These are phyloP conservation scores for Lentinula boryana DNA, from an alignment of 768 basidiomycete species.

Conservation along the genomic window DNA sequence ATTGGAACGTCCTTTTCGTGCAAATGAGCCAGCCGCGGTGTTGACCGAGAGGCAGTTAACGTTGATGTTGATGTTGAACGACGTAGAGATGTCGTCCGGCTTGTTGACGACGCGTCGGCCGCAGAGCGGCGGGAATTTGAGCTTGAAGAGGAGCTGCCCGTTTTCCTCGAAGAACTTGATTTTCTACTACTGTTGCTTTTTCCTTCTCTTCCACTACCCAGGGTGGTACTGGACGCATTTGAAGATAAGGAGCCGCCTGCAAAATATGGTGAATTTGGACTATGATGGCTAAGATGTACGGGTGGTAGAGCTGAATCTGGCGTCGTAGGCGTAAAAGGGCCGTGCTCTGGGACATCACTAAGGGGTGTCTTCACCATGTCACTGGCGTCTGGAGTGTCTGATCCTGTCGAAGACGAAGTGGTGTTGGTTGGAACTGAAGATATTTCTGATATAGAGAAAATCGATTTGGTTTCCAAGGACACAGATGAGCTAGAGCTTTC, in stretches of 20 bases:
- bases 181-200: constrained; percentile 4
- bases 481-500: not conserved
- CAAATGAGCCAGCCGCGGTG: constrained; percentile 52
- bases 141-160: constrained; percentile 17
- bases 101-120: constrained; percentile 18
- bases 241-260: constrained; percentile 28
- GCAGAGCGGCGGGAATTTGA: constrained; percentile 15
- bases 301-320: constrained; percentile 2
- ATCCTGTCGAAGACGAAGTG: not conserved
- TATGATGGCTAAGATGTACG: not conserved
- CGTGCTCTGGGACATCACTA: constrained; percentile 26
- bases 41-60: constrained; percentile 34
- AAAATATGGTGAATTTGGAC: constrained; percentile 30
- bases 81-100: not conserved
- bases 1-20: constrained; percentile 45
- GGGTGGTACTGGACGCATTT: constrained; percentile 25
- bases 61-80: constrained; percentile 6
- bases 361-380: constrained; percentile 8
- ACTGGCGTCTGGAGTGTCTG: not conserved
- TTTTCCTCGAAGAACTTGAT: not conserved
- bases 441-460: not conserved
- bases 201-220: constrained; percentile 8
- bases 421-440: not conserved
- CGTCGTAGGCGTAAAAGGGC: constrained; percentile 9
- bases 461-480: not conserved